Conservation (phyloP, 345 rosid species). For the Corymbia maculata region DNA sequence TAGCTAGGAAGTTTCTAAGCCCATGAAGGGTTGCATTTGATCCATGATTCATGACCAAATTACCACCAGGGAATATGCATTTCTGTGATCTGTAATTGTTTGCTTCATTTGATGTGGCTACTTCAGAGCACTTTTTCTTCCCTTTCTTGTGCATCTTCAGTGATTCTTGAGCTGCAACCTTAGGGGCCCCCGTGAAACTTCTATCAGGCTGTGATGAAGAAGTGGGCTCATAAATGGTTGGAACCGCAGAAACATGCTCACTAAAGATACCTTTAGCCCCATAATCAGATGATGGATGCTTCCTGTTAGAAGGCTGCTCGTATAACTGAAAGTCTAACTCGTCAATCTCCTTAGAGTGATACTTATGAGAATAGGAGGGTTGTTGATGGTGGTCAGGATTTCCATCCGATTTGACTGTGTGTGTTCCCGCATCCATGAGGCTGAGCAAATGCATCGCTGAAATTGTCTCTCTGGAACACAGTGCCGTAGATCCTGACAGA, state of each 20-base stretch:
- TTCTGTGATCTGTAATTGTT: neutral
- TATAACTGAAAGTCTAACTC: neutral
- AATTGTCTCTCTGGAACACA: neutral
- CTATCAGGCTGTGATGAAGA: neutral
- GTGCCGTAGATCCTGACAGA: neutral
- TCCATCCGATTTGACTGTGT: neutral
- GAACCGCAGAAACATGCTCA: neutral
- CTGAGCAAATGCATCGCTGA: neutral
- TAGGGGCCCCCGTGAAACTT: neutral
- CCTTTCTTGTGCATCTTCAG: neutral
- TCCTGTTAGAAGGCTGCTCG: neutral
- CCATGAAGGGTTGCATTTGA: neutral
- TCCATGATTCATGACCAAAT: neutral
- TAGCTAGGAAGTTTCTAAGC: neutral
- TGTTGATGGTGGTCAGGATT: neutral
- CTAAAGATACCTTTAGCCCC: neutral
- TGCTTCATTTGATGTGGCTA: neutral
- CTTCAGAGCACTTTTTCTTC: neutral
- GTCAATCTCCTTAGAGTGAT: neutral
- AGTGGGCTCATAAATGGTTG: neutral
- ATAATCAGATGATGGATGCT: neutral
- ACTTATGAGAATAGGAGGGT: neutral
- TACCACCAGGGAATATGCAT: neutral
- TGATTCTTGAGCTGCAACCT: neutral
- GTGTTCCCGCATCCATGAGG: neutral